A percentile compares a stretch with the other conserved stretches of the same genome.
These are phyloP conservation scores for Boletus mariae DNA, from an alignment of 1,284 basidiomycete genomes.

Conservation along the genomic window DNA sequence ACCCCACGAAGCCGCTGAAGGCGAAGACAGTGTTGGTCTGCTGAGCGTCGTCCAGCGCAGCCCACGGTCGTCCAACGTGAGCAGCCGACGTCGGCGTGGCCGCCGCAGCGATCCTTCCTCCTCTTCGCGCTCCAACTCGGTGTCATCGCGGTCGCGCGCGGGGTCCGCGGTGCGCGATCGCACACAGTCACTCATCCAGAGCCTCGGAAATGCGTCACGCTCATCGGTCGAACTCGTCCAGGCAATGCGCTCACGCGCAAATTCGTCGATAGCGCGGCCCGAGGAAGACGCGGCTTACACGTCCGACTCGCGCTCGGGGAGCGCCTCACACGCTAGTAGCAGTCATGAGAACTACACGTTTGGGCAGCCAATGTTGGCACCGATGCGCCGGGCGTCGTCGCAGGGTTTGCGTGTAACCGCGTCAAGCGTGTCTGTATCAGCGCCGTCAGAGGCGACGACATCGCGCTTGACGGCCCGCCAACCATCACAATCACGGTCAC, in stretches of 20 bases:
- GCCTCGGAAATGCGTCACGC: constrained; percentile 55
- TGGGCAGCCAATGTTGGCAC: constrained; percentile 47
- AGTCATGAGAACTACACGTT: constrained; percentile 69
- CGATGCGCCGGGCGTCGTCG: constrained; percentile 19
- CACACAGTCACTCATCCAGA: constrained; percentile 61
- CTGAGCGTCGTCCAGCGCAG: constrained; percentile 47
- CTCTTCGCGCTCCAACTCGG: constrained; percentile 35
- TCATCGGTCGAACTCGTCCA: constrained; percentile 58
- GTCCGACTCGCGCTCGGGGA: constrained; percentile 46
- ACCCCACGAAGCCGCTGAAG: constrained; percentile 57
- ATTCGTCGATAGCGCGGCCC: constrained; percentile 60
- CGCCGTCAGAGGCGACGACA: constrained; percentile 27
- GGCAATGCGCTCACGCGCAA: constrained; percentile 43
- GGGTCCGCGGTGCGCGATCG: constrained; percentile 51
- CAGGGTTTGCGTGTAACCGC: constrained; percentile 16
- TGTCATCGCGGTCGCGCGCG: constrained; percentile 47
- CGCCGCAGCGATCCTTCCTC: constrained; percentile 30
- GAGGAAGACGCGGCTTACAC: constrained; percentile 46
- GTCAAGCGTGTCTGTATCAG: constrained; percentile 24
- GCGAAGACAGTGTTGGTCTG: constrained; percentile 69
- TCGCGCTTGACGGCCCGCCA: constrained; percentile 20
- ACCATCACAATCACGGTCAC: constrained; percentile 11
- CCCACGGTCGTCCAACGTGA: constrained; percentile 53
- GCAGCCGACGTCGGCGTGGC: constrained; percentile 35
- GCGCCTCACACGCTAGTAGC: constrained; percentile 43